These are phyloP conservation scores for Phytophthora macrochlamydospora DNA, from an alignment of 352 stramenopile genomes.

Conservation along the genomic window DNA sequence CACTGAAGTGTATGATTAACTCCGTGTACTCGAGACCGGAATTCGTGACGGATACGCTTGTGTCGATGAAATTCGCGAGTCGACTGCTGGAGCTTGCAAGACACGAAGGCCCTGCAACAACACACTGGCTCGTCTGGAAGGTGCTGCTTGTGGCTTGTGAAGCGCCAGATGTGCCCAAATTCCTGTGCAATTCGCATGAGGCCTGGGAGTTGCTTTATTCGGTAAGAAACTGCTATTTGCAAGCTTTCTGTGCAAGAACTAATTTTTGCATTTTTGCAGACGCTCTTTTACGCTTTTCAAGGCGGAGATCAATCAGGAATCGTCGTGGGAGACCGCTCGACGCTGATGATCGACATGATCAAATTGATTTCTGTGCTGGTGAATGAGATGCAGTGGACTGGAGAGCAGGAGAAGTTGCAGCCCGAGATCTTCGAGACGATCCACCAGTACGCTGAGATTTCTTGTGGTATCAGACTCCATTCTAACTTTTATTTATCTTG, in stretches of 20 bases:
- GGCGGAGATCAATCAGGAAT: slow-evolving; percentile 21
- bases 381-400: slow-evolving; percentile 58
- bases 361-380: slow-evolving; percentile 64
- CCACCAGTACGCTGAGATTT: slow-evolving; percentile 21
- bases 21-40: slow-evolving; percentile 62
- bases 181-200: slow-evolving; percentile 35
- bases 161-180: slow-evolving; percentile 29
- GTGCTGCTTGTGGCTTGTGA: slow-evolving; percentile 58
- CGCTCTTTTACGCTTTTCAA: slow-evolving; percentile 45
- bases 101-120: slow-evolving; percentile 28
- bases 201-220: slow-evolving; percentile 50
- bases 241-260: neutral
- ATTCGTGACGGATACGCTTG: slow-evolving; percentile 46
- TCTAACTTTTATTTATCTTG: neutral
- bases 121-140: slow-evolving; percentile 69
- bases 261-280: slow-evolving; percentile 28
- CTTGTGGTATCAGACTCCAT: neutral
- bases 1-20: slow-evolving; percentile 76
- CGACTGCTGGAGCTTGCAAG: slow-evolving; percentile 40
- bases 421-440: slow-evolving; percentile 35
- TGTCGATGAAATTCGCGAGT: slow-evolving; percentile 23
- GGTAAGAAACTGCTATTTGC: slow-evolving; percentile 23
- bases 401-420: slow-evolving; percentile 29
- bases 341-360: slow-evolving; percentile 55
- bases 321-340: slow-evolving; percentile 21